Evolutionary conservation across 2,329 filamentous ascomycete species (phyloP).

Genomic region (Bipolaris oryzae): DNA sequence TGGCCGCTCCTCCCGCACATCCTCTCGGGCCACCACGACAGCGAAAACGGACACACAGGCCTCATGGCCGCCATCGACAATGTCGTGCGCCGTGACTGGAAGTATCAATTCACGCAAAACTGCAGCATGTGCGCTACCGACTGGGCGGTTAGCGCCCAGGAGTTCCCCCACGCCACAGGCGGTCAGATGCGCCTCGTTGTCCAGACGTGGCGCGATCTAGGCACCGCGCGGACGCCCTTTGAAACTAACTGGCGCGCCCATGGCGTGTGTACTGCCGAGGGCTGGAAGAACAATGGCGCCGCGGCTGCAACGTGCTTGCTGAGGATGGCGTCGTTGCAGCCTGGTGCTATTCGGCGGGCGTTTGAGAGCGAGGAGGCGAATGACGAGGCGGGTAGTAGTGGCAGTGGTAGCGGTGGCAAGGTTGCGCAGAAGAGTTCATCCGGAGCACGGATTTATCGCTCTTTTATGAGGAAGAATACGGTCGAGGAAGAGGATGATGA

Average conservation of each 20-base stretch:
- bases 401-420: too few species aligned
- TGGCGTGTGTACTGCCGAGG: constrained; percentile 19
- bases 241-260: constrained; percentile 37
- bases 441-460: constrained; percentile 12
- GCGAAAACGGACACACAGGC: constrained; percentile 29
- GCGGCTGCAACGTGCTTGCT: constrained; percentile 9
- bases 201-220: constrained; percentile 36
- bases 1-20: constrained; percentile 34
- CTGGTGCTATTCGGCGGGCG: constrained; percentile 23
- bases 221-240: constrained; percentile 32
- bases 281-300: neutral
- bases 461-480: constrained; percentile 16
- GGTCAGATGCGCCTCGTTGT: constrained; percentile 24
- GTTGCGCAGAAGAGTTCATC: neutral
- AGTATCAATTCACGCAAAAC: constrained; percentile 22
- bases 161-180: constrained; percentile 14
- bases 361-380: constrained; percentile 24
- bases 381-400: neutral
- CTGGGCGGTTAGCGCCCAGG: constrained; percentile 23
- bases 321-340: constrained; percentile 10
- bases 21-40: constrained; percentile 34
- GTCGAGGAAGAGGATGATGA: neutral
- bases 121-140: constrained; percentile 37
- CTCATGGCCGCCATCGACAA: constrained; percentile 31
- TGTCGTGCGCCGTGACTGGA: constrained; percentile 24